Evolutionary conservation across 2,329 filamentous ascomycete genomes (phyloP), one percentile per base, ranked within the genome.

Genomic region (Fulvia fulva): DNA sequence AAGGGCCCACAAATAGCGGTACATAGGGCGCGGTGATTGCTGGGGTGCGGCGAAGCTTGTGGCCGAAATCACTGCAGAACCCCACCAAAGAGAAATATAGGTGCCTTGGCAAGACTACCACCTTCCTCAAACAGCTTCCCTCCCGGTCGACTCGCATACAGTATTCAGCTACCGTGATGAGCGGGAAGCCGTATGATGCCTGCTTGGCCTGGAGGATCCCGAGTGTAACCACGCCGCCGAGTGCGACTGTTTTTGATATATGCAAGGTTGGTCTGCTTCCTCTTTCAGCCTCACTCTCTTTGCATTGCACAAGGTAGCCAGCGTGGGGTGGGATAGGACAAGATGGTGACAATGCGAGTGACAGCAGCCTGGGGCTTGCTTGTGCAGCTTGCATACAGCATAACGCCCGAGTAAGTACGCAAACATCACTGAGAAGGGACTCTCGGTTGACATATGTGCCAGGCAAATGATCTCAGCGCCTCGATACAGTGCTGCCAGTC

Each of bases 381-480:
- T 7, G 37, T 19, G 37, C 37, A 8, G 8, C 4, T 41, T 21
- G 57, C 46, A 14, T 30, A 56, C 12, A 26, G 54, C 34, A 62
- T 64, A 8, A 64, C 62, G 12, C 59, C 62, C 6, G 53, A 64
- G 62, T 63, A 46, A 23, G 58, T 21, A 9, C 7, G 3, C n/a
- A 6, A 37, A 28, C 34, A 9, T 7, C 23, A 22, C 11, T 16
- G 14, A 11, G 19, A 30, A n/a, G 11, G 14, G 5, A 28, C 46
- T 43, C 22, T 30, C 16, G n/a, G 25, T 51, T 63, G 7, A 61
- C 58, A 49, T 9, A 5, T 23, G 21, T 9, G 11, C 12, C 66
- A 67, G 67, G 60, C 59, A 64, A 49, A 66, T 68, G 66, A 54
- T 69, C 50, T 64, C 65, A 14, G 67, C 67, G 11, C 67, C 67